Percentiles rank a stretch among this genome's conserved stretches.
phyloP scores from a whole-genome alignment of 2,329 filamentous ascomycete species.

The Aspergillus cejpii region DNA sequence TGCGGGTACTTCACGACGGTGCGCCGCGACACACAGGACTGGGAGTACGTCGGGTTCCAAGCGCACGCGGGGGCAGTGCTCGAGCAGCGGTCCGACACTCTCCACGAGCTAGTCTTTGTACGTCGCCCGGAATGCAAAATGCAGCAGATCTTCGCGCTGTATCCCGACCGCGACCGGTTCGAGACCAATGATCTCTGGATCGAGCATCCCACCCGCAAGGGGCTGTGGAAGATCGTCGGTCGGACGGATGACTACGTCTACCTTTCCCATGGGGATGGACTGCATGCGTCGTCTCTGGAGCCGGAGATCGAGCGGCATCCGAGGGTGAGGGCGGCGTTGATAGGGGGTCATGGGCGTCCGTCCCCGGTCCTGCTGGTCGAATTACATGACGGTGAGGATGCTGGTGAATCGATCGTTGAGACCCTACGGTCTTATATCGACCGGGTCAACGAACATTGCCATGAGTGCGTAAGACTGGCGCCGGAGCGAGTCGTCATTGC shows the following conservation, averaged over 20 bases:
- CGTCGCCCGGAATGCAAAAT: slow-evolving; percentile 9
- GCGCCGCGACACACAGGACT: slow-evolving; percentile 10
- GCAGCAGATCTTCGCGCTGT: slow-evolving; percentile 19
- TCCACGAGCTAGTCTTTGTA: slow-evolving; percentile 22
- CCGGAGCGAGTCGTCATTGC: slow-evolving; percentile 14
- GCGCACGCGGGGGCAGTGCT: slow-evolving; percentile 11
- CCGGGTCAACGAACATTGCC: slow-evolving; percentile 13
- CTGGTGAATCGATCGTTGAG: not conserved
- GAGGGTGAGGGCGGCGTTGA: slow-evolving; percentile 14
- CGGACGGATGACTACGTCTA: slow-evolving; percentile 17
- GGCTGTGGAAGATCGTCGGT: slow-evolving; percentile 23
- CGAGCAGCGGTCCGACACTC: slow-evolving; percentile 8
- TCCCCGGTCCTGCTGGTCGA: slow-evolving; percentile 21
- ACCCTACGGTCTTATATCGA: slow-evolving; percentile 16
- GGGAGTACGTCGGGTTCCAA: slow-evolving; percentile 18
- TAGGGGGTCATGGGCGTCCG: slow-evolving; percentile 18
- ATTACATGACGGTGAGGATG: not conserved
- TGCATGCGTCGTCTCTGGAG: slow-evolving; percentile 20
- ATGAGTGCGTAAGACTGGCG: slow-evolving; percentile 16
- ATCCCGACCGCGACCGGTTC: slow-evolving; percentile 15
- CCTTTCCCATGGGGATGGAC: slow-evolving; percentile 15
- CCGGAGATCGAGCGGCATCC: slow-evolving; percentile 19
- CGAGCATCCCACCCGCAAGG: slow-evolving; percentile 18
- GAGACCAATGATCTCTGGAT: slow-evolving; percentile 21
- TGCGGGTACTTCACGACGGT: slow-evolving; percentile 14